Percentiles rank a stretch among this genome's conserved stretches.
Evolutionary conservation across 208 protist species (phyloP).

Genomic region (Leishmania tropica): DNA sequence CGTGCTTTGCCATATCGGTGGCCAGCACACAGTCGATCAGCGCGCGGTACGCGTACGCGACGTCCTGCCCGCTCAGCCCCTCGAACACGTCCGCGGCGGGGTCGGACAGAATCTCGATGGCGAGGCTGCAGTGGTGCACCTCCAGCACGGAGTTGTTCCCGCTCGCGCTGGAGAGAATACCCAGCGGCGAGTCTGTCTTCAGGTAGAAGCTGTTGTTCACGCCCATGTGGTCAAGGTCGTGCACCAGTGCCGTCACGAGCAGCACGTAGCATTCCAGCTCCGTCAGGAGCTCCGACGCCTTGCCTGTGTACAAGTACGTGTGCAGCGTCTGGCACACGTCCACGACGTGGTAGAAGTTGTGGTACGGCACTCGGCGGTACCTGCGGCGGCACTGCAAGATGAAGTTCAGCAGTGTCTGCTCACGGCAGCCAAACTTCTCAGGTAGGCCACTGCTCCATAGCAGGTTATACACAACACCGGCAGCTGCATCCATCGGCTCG

Average conservation of each 20-base stretch:
- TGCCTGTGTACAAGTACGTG: conserved; percentile 66
- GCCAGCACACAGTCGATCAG: conserved; percentile 87
- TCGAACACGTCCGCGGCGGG: conserved; percentile 77
- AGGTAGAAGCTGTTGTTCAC: conserved; percentile 93
- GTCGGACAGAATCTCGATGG: conserved; percentile 84
- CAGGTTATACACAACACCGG: conserved; percentile 51
- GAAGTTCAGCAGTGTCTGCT: conserved; percentile 78
- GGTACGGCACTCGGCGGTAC: conserved; percentile 86
- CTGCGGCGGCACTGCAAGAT: conserved; percentile 79
- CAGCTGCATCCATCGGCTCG: conserved; percentile 55
- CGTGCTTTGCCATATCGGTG: conserved; percentile 89
- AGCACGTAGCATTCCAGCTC: conserved; percentile 85
- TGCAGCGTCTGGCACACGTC: conserved; percentile 83
- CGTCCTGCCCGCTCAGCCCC: conserved; percentile 44
- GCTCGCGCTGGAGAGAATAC: conserved; percentile 80
- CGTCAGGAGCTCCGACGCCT: conserved; percentile 56
- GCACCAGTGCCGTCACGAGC: conserved; percentile 75
- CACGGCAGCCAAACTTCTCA: conserved; percentile 75
- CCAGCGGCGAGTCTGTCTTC: conserved; percentile 86
- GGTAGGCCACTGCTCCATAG: conserved; percentile 64
- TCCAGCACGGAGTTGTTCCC: conserved; percentile 86
- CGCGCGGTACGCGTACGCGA: conserved; percentile 53
- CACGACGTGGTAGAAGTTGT: conserved; percentile 90
- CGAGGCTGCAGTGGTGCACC: conserved; percentile 89
- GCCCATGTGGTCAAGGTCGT: conserved; percentile 91